These are phyloP conservation scores for Cryomyces minteri DNA, from an alignment of 495 filamentous ascomycete species.

Conservation along the genomic window DNA sequence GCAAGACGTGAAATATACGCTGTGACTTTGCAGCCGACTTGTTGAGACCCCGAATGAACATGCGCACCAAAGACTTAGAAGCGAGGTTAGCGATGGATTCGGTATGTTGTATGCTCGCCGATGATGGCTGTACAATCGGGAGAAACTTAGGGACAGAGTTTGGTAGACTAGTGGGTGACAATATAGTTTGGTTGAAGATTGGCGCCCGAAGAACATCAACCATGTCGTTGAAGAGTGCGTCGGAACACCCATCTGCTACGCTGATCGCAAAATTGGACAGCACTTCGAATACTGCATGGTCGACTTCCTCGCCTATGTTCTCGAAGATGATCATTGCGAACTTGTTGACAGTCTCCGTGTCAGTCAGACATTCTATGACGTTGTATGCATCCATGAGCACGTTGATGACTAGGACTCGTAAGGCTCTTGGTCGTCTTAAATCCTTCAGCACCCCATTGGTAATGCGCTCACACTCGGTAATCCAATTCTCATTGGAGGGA, in stretches of 20 bases:
- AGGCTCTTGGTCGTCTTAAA: slow-evolving; percentile 38
- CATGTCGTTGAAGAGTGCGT: slow-evolving; percentile 31
- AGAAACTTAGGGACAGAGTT: background rate
- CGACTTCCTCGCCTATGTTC: slow-evolving; percentile 30
- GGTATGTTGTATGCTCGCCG: background rate
- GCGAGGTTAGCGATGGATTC: background rate
- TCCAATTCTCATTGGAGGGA: slow-evolving; percentile 51
- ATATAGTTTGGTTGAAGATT: background rate
- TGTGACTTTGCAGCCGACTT: slow-evolving; percentile 30
- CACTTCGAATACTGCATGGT: slow-evolving; percentile 21
- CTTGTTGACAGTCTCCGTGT: slow-evolving; percentile 23
- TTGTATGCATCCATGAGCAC: slow-evolving; percentile 50
- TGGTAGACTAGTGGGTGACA: background rate
- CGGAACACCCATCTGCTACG: slow-evolving; percentile 18
- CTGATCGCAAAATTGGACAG: slow-evolving; percentile 31
- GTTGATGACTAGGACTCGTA: slow-evolving; percentile 39
- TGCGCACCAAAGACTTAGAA: slow-evolving; percentile 4
- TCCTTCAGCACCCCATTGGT: slow-evolving; percentile 49
- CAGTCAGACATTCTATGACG: slow-evolving; percentile 22
- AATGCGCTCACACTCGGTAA: slow-evolving; percentile 39
- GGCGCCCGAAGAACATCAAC: slow-evolving; percentile 26
- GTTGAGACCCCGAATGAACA: slow-evolving; percentile 41
- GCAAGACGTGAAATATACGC: slow-evolving; percentile 32
- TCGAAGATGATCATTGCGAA: slow-evolving; percentile 28
- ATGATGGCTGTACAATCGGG: background rate